These are phyloP conservation scores for Cryptococcus deneoformans DNA, from an alignment of 1,284 basidiomycete genomes.

Conservation along the genomic window DNA sequence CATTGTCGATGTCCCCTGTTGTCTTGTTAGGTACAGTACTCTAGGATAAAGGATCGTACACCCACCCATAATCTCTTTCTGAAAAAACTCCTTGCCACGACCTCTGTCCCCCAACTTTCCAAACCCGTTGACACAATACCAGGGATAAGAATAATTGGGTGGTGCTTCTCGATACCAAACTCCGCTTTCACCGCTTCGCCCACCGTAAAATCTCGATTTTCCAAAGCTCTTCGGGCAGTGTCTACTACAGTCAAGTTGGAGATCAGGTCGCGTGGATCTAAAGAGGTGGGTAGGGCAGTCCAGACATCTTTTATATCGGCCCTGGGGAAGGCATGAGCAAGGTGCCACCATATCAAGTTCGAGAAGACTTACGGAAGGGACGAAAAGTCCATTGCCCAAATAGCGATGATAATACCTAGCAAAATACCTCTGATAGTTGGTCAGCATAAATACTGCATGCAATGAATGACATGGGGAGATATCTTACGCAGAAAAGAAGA, in stretches of 20 bases:
- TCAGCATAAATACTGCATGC: background rate
- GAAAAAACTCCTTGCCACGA: constrained; percentile 44
- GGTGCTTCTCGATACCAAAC: constrained; percentile 62
- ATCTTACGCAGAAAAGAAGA: constrained; percentile 20
- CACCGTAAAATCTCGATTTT: constrained; percentile 78
- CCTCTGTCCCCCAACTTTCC: constrained; percentile 47
- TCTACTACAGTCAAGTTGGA: constrained; percentile 42
- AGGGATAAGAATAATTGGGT: constrained; percentile 77
- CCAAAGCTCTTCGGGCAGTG: constrained; percentile 70
- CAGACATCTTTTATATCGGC: constrained; percentile 37
- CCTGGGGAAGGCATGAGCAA: constrained; percentile 7
- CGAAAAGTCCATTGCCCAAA: constrained; percentile 22
- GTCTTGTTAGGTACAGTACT: background rate
- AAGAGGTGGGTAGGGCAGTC: constrained; percentile 25
- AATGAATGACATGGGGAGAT: background rate
- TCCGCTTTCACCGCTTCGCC: constrained; percentile 67
- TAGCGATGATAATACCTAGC: constrained; percentile 17
- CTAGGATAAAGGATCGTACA: background rate
- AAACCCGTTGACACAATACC: constrained; percentile 55
- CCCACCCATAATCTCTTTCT: constrained; percentile 49
- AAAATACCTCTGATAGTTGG: constrained; percentile 18
- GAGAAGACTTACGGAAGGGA: constrained; percentile 17
- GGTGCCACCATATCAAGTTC: background rate
- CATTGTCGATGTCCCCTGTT: constrained; percentile 61
- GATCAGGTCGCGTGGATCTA: constrained; percentile 39